These are phyloP conservation scores for Paecilomyces niveus DNA, from an alignment of 2,329 filamentous ascomycete genomes.

Conservation along the genomic window DNA sequence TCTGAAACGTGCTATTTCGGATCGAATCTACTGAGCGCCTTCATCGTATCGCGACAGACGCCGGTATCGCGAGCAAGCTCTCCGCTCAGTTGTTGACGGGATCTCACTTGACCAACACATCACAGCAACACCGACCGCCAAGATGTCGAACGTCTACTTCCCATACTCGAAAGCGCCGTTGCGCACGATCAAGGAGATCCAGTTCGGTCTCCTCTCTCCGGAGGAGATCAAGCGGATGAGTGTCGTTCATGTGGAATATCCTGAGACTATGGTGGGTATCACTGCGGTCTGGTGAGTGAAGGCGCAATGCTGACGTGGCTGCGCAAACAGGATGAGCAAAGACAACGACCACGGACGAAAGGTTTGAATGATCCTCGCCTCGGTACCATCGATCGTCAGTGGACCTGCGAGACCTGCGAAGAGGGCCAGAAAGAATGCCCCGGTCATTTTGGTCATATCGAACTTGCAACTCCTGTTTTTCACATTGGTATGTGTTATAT, in stretches of 20 bases:
- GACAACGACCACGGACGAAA: conserved; percentile 79
- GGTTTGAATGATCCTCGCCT: conserved; percentile 94
- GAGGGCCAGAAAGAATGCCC: conserved; percentile 95
- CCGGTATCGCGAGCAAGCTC: not conserved
- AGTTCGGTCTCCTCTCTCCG: conserved; percentile 94
- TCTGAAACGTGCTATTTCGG: not conserved
- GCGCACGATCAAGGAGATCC: conserved; percentile 97
- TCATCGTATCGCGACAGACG: not conserved
- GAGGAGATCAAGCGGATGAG: conserved; percentile 99
- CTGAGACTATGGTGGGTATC: conserved; percentile 78
- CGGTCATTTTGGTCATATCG: conserved; percentile 97
- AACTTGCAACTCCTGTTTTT: conserved; percentile 92
- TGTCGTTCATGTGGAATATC: conserved; percentile 90
- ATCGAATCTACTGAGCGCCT: not conserved
- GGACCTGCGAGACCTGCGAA: conserved; percentile 92
- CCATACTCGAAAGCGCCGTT: conserved; percentile 88
- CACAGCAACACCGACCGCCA: conserved; percentile 39
- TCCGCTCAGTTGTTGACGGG: not conserved
- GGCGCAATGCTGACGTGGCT: conserved; percentile 13
- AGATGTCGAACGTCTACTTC: conserved; percentile 88
- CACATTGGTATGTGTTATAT: conserved; percentile 55
- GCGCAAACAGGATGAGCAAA: conserved; percentile 65
- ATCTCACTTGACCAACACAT: conserved; percentile 2
- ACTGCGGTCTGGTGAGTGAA: conserved; percentile 7
- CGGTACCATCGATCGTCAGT: conserved; percentile 91